Conservation (phyloP, 768 basidiomycete species). For the Naganishia antarctica region DNA sequence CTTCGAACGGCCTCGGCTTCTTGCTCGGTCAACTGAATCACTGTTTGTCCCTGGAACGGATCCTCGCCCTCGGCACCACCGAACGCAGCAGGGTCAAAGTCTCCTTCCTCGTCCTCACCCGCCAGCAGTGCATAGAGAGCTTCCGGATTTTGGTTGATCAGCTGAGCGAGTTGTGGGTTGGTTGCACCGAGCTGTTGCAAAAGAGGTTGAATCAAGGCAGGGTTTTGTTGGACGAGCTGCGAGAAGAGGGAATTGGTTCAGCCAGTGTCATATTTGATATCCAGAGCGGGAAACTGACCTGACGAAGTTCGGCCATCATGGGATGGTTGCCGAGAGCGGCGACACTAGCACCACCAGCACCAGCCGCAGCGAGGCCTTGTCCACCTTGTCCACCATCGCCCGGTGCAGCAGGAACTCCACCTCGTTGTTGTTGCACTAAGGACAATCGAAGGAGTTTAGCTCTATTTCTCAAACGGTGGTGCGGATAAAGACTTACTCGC, state of each 20-base stretch:
- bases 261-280: background rate
- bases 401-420: constrained; percentile 36
- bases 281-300: constrained; percentile 33
- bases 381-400: constrained; percentile 24
- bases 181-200: constrained; percentile 71
- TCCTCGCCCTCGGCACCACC: constrained; percentile 37
- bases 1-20: constrained; percentile 84
- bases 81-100: constrained; percentile 45
- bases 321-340: constrained; percentile 54
- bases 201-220: constrained; percentile 67
- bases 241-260: background rate
- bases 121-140: constrained; percentile 63
- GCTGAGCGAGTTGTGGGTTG: constrained; percentile 71
- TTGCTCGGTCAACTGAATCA: constrained; percentile 74
- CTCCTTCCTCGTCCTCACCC: constrained; percentile 49
- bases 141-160: constrained; percentile 68
- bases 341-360: constrained; percentile 50
- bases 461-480: background rate
- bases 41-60: constrained; percentile 50
- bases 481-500: constrained; percentile 37
- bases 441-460: background rate
- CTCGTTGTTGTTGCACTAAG: constrained; percentile 46
- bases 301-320: constrained; percentile 66
- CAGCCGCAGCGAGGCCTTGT: constrained; percentile 25
- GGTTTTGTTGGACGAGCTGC: constrained; percentile 68